Base-by-base conservation (phyloP, 2,329 filamentous ascomycete genomes). In the Hyphodiscus sp. region DNA sequence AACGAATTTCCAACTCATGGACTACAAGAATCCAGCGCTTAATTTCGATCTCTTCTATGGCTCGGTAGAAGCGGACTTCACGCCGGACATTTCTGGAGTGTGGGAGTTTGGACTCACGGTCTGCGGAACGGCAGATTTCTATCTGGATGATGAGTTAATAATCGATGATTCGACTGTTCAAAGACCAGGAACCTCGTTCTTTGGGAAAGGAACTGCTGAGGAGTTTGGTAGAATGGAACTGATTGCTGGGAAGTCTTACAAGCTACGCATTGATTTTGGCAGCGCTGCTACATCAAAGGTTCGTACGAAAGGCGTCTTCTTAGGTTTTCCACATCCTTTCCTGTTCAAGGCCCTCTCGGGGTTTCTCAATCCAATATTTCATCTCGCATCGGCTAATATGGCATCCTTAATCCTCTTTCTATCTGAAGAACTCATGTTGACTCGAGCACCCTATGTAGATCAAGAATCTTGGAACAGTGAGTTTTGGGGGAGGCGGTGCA, bases 401-500 rank as follows among this genome's bases (percentile, higher is more conserved):
- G 8, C 8, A 3, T 4, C 23, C 23, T 8, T 26, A 26, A 3
- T 8, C 23, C 8, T 26, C 23, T 8, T 26, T 26, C 8, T 26
- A 26, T 26, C 4, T 8, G 8, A 26, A 4, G 8, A 26, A 4
- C 8, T 26, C 23, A 26, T 26, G 23, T 8, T 26, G 8, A 26
- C 8, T 26, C 23, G 4, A 26, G 8, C 8, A 8, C 3, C 8
- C 23, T 26, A 26, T 8, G 8, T 8, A 26, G 38, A 73, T 84
- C 8, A 74, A 76, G 51, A 74, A 70, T 8, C 67, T 68, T 23
- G 71, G 70, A 2, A 65, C 71, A 2, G 74, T 79, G 13, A 70
- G 78, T 23, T 77, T 81, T 48, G 78, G 78, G n/a, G 74, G 76
- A 38, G 83, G 84, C 33, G 81, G 80, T 0, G 76, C 86, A 48